Base-by-base conservation (phyloP, 177 flowering plant genomes). In the Tripterygium wilfordii region DNA sequence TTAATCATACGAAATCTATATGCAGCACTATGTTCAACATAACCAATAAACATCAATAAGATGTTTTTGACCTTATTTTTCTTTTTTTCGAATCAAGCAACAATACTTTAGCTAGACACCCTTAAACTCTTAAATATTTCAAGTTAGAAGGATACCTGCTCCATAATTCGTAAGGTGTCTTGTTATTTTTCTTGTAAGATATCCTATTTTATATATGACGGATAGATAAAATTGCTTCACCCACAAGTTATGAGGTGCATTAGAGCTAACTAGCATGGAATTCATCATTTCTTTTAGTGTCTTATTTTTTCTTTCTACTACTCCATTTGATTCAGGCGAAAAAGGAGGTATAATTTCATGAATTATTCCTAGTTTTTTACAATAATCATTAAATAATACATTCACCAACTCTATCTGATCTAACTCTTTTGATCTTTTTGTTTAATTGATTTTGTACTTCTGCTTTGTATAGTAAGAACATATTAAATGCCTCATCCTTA, bases 401-500 rank as follows among this genome's bases (percentile, higher is more conserved):
- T 39, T 51, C 44, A 25, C 36, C 35, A 37, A 44, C 44, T 51
- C 45, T 27, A 39, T 51, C 54, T 0, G 6, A 13, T 21, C 27
- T 40, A 17, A 51, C 1, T 29, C 19, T 29, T 19, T 40, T 51
- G 19, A 51, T 40, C 14, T 17, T 40, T 20, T n/a, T 51, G 14
- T 30, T 30, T 0, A 40, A 14, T 39, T 51, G 55, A 30, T 51
- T 51, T 27, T 39, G 45, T 21, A 51, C 45, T 19, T 51, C 36
- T 5, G 23, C 54, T 14, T 39, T 28, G 22, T 8, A 23, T 8
- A n/a, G 2, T 7, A 30, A 5, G 24, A 48, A 35, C 21, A 23
- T 36, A 4, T 40, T 27, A 40, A 18, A 10, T 4, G 46, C 17
- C 8, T 40, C 56, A 30, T 29, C 20, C 13, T 51, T 40, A 16